Base-by-base conservation (phyloP, 768 basidiomycete genomes). In the Leccinum pellstonianum region DNA sequence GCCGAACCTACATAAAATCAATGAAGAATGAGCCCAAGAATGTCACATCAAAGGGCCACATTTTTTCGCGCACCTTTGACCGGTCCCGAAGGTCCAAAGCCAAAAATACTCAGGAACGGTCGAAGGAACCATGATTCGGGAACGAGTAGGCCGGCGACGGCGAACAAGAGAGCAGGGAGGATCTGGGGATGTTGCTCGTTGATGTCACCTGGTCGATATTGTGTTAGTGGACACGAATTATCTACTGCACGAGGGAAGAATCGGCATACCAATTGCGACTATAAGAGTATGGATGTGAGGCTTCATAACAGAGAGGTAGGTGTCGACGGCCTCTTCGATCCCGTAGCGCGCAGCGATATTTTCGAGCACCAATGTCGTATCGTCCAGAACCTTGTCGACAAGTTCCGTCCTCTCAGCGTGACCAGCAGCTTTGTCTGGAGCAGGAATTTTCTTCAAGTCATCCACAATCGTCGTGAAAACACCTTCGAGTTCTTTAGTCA, bases 51-150 rank as follows among this genome's bases (percentile, higher is more conserved):
- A n/a, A n/a, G 19, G 1, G 8, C 25, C 25, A 25, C 5, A 25
- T 25, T 38, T 15, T 15, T 25, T 23, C 15, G 4, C 47, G 10
- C 27, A 68, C 66, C 66, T 54, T 58, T 59, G 10, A 60, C 25
- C 11, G 58, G 65, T 3, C 65, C 66, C 1, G 17, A 7, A 41
- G 59, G 66, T 23, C 66, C 66, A 5, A 66, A 66, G 25, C 66
- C 66, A 27, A 66, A 54, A 15, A 59, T 2, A 1, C 59, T 50
- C 3, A 66, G 21, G 8, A 66, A 57, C 1, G 59, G 66, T n/a
- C 48, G 3, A 12, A 66, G 60, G 2, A 65, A 59, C 65, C 66
- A 68, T 3, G 37, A 21, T 29, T 68, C 37, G 0, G 59, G 65
- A 49, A 67, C 17, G 33, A 66, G 59, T 23, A 66, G 2, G 19